phyloP scores from a whole-genome alignment of 2,329 filamentous ascomycete genomes.

The Salinomyces thailandicus region DNA sequence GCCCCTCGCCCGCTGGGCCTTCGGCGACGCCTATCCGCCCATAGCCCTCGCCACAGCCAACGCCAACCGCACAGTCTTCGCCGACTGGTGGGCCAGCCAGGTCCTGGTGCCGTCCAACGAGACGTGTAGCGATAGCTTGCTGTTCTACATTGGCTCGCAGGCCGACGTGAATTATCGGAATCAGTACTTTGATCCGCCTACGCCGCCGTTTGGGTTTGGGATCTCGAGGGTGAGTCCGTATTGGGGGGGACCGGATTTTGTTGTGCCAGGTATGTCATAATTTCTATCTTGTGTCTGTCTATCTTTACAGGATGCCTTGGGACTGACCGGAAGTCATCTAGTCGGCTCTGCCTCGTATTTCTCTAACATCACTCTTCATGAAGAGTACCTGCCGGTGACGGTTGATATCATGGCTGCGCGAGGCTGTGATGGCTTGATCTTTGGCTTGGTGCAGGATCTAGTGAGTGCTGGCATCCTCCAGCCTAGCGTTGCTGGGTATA shows the following conservation, averaged over 20 bases:
- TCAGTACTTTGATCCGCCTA: constrained; percentile 25
- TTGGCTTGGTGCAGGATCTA: constrained; percentile 43
- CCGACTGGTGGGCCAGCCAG: constrained; percentile 38
- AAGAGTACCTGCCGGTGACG: constrained; percentile 47
- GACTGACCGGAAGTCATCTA: too few relatives aligned
- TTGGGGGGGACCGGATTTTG: constrained; percentile 38
- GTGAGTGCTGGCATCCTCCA: constrained; percentile 40
- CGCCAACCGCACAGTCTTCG: constrained; percentile 41
- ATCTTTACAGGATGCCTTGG: too few relatives aligned
- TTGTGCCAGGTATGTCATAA: constrained; percentile 30
- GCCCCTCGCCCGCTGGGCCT: constrained; percentile 39
- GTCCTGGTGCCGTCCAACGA: constrained; percentile 33
- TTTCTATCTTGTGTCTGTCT: too few relatives aligned
- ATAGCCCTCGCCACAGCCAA: constrained; percentile 34
- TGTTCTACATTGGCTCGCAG: constrained; percentile 39
- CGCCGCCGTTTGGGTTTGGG: constrained; percentile 41
- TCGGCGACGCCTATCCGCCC: constrained; percentile 32
- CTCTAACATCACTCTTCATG: constrained; percentile 38
- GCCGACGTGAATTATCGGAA: constrained; percentile 37
- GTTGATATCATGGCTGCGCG: constrained; percentile 48
- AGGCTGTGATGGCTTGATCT: constrained; percentile 51
- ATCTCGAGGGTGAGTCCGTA: constrained; percentile 40
- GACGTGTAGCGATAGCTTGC: constrained; percentile 40
- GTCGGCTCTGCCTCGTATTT: constrained; percentile 35
- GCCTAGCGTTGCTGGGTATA: constrained; percentile 35